Percentiles rank a stretch among this genome's conserved stretches.
phyloP scores from a whole-genome alignment of 2,329 filamentous ascomycete genomes.

The Tolypocladium amazonense region DNA sequence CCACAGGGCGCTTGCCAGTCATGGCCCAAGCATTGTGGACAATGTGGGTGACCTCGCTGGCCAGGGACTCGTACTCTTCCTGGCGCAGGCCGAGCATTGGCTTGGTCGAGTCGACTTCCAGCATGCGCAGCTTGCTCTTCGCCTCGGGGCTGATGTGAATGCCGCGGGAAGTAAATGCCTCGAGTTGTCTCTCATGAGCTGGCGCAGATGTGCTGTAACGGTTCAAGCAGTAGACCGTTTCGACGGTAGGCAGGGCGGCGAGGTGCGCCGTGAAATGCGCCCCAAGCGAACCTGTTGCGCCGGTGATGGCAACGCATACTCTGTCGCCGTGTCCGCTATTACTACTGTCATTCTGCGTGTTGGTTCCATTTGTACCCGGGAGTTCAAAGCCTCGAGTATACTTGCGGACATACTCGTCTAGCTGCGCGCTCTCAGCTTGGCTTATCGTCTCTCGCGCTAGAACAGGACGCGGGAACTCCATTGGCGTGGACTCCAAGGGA shows the following conservation, averaged over 20 bases:
- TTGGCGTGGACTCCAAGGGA: neutral
- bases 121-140: neutral
- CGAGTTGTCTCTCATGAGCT: neutral
- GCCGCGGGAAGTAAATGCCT: neutral
- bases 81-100: neutral
- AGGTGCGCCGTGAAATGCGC: neutral
- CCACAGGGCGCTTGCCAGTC: neutral
- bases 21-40: neutral
- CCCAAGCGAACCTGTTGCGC: neutral
- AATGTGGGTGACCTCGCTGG: neutral
- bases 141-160: neutral
- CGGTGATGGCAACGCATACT: neutral
- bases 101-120: neutral
- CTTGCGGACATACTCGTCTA: neutral
- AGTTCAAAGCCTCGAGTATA: neutral
- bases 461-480: neutral
- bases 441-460: neutral
- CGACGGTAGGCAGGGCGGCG: neutral
- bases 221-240: neutral
- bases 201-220: neutral
- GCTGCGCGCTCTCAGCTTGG: neutral
- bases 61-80: neutral
- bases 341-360: neutral
- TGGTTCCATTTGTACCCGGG: neutral
- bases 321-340: neutral